These are phyloP conservation scores for Glycine soja DNA, from an alignment of 306 rosid species.

Conservation along the genomic window DNA sequence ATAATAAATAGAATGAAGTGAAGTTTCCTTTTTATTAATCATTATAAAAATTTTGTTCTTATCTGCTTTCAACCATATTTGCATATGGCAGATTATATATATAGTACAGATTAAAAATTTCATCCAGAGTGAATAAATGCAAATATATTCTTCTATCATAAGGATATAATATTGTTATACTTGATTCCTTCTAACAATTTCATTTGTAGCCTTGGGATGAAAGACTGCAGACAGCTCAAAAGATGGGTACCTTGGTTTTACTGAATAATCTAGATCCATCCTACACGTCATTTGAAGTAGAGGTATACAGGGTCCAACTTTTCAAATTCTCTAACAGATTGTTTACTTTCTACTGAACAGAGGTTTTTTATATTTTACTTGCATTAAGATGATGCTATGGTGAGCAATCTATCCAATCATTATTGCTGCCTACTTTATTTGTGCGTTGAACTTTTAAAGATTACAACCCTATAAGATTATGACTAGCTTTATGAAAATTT, in stretches of 20 bases:
- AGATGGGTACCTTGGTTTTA: slow-evolving; percentile 55
- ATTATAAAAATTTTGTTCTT: background rate
- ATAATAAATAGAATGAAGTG: slow-evolving; percentile 20
- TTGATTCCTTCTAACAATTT: background rate
- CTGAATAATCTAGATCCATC: slow-evolving; percentile 71
- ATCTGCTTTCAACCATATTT: slow-evolving; percentile 25
- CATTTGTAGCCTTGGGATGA: slow-evolving; percentile 63
- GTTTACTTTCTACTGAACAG: background rate
- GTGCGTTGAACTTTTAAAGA: slow-evolving; percentile 13
- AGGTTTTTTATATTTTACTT: slow-evolving; percentile 24
- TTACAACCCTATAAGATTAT: slow-evolving; percentile 2
- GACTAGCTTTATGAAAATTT: slow-evolving; percentile 16
- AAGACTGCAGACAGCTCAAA: slow-evolving; percentile 59
- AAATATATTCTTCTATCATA: background rate
- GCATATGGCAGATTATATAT: background rate
- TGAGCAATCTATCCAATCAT: background rate
- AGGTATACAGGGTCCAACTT: slow-evolving; percentile 51
- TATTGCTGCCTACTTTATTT: background rate
- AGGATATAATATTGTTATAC: slow-evolving; percentile 14
- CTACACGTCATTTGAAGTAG: slow-evolving; percentile 59
- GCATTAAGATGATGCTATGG: slow-evolving; percentile 21
- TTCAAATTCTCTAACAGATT: slow-evolving; percentile 22
- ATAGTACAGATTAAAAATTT: background rate
- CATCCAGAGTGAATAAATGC: background rate
- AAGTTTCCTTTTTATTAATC: slow-evolving; percentile 8